phyloP scores from a whole-genome alignment of 2,329 filamentous ascomycete genomes.

The Aspergillus sp. region DNA sequence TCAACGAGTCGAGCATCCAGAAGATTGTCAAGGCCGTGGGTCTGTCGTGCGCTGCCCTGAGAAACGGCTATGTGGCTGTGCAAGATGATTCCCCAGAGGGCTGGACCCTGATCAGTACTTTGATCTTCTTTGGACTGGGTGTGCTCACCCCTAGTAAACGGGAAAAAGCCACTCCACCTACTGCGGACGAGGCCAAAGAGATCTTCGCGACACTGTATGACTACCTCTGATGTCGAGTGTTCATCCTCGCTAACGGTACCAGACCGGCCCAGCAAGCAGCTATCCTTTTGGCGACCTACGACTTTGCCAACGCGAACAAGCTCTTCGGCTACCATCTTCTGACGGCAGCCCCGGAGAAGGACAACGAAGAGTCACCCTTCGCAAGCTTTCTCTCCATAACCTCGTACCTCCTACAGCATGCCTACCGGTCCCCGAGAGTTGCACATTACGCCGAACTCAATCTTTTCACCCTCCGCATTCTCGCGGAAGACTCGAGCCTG shows the following conservation, averaged over 20 bases:
- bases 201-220: conserved; percentile 72
- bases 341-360: conserved; percentile 57
- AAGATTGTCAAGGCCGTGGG: conserved; percentile 78
- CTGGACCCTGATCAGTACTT: conserved; percentile 77
- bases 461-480: conserved; percentile 77
- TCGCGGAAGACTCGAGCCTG: conserved; percentile 79
- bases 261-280: conserved; percentile 79
- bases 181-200: conserved; percentile 76
- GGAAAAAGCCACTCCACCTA: conserved; percentile 58
- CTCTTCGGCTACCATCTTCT: conserved; percentile 86
- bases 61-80: conserved; percentile 76
- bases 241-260: conserved; percentile 21
- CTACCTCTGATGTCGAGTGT: conserved; percentile 8
- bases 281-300: conserved; percentile 80
- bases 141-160: conserved; percentile 68
- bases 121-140: conserved; percentile 82
- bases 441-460: conserved; percentile 82
- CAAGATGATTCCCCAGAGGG: conserved; percentile 88
- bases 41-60: conserved; percentile 63
- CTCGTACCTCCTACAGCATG: conserved; percentile 91
- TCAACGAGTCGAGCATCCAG: conserved; percentile 83
- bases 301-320: conserved; percentile 93
- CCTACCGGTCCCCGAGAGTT: conserved; percentile 75
- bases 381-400: conserved; percentile 80
- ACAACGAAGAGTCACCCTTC: conserved; percentile 70